Evolutionary conservation across 2,329 filamentous ascomycete species (phyloP), one percentile per base, ranked within the genome.

Genomic region (Elsinoe fawcettii): DNA sequence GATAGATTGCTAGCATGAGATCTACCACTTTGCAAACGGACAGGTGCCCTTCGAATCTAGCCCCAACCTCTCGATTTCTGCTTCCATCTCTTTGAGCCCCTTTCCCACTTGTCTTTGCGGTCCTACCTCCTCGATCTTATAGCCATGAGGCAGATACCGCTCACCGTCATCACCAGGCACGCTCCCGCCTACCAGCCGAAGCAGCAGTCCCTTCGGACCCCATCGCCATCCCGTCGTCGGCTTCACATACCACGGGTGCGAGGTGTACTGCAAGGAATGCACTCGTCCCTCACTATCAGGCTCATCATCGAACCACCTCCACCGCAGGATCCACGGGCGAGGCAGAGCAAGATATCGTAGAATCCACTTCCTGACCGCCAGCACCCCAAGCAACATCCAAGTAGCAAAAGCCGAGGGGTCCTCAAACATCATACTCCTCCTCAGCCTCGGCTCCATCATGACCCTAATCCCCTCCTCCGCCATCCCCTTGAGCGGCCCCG

Each of bases 381-480:
- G 72, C 1, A 79, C 63, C 0, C 66, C 63, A 34, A 80, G 75
- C 7, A 82, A 74, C 0, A 80, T 46, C 1, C 55, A 57, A 2
- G 61, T 32, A 11, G 68, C 67, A 22, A 71, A 65, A 2, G 66
- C 58, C 0, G 72, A 63, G 0, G 76, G 72, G 2, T 72, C 63
- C 0, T 72, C 65, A 39, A 75, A 76, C 82, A 80, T 70, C 76
- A 90, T 88, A 0, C 85, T 82, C 51, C 76, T 77, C 11, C 86
- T 75, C 47, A 88, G 71, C 11, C 80, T 76, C 22, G 84, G 79
- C 23, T 84, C 84, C 78, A 90, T 81, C 55, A 88, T 69, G 9
- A 80, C 78, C 27, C 76, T 75, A 6, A 85, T 73, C 25, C 79
- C 71, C 49, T 82, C 73, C 25, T 74, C 66, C 1, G 73, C 80